Base-by-base conservation (phyloP, 2,329 filamentous ascomycete species). In the Fusarium sp. region DNA sequence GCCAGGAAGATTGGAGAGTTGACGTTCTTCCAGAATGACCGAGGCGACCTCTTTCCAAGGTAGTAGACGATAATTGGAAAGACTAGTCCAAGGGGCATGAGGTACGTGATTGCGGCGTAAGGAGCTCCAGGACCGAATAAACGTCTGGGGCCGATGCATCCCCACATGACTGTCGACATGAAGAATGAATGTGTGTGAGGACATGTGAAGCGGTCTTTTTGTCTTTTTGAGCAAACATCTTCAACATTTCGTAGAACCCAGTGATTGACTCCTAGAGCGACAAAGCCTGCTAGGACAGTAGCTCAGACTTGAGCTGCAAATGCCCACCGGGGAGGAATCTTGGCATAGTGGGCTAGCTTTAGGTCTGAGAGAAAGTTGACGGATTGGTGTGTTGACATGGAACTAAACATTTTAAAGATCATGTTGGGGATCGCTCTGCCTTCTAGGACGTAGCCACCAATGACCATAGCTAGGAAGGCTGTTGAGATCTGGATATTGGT, bases 371-470 rank as follows among this genome's bases (percentile, higher is more conserved):
- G 81, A 77, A 91, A 91, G 77, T 86, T 88, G 58, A 91, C 83
- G 0, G 88, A 89, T 78, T 92, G 89, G 22, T 85, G 85, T 84
- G 91, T 91, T 77, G 86, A 88, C 68, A 92, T 88, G 76, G 90
- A 92, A 60, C 89, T 89, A 71, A 90, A 93, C 69, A 89, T 91
- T 80, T 92, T 93, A 85, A 93, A 93, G 78, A 93, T 86, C 90
- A 93, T 93, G 85, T 92, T 90, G 7, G 90, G 90, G 54, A 93
- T 84, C 1, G 91, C 89, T 3, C 85, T 85, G 10, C 91, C 91
- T 1, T 91, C 91, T 40, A 91, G 85, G 80, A 92, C 89, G 79
- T 93, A 93, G 2, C 91, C 91, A 63, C 90, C 86, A 38, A 93
- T 85, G 72, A 91, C 91, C 78, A 92, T 89, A n/a, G 90, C 90